Percentiles rank a stretch among this genome's conserved stretches.
phyloP scores from a whole-genome alignment of 1,284 basidiomycete species.

The Cryptococcus depauperatus region DNA sequence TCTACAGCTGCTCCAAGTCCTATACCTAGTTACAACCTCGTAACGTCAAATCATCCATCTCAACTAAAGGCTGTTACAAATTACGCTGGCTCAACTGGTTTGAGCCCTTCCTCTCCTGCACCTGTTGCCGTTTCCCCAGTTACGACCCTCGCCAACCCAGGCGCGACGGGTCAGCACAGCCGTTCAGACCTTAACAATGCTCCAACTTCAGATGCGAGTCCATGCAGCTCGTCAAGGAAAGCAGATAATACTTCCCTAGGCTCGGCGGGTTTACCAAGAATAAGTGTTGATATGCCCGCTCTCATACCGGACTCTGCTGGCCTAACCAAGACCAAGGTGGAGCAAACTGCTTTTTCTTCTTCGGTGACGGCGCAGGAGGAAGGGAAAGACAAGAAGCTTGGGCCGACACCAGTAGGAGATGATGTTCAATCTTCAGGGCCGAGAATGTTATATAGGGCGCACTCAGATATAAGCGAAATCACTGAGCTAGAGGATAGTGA shows the following conservation, averaged over 20 bases:
- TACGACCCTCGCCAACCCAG: conserved; percentile 17
- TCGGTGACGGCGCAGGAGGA: conserved; percentile 1
- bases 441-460: background rate
- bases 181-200: background rate
- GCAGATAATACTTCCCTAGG: no score
- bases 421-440: background rate
- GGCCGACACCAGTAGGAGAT: conserved; percentile 3
- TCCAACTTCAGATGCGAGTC: no score
- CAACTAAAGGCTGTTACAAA: background rate
- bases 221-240: no score
- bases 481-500: background rate
- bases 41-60: background rate
- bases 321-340: background rate
- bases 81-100: background rate
- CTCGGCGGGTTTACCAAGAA: conserved; percentile 18
- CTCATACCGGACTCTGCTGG: conserved; percentile 3
- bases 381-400: conserved; percentile 12
- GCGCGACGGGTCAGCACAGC: conserved; percentile 3
- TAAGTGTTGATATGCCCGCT: conserved; percentile 30
- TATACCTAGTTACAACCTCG: background rate
- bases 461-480: background rate
- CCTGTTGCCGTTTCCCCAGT: conserved; percentile 19
- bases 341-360: background rate
- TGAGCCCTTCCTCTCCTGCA: conserved; percentile 14
- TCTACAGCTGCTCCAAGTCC: background rate